A percentile compares a stretch with the other conserved stretches of the same genome.
Evolutionary conservation across 495 filamentous ascomycete species (phyloP).

Genomic region (Chaetomium cochliodes): DNA sequence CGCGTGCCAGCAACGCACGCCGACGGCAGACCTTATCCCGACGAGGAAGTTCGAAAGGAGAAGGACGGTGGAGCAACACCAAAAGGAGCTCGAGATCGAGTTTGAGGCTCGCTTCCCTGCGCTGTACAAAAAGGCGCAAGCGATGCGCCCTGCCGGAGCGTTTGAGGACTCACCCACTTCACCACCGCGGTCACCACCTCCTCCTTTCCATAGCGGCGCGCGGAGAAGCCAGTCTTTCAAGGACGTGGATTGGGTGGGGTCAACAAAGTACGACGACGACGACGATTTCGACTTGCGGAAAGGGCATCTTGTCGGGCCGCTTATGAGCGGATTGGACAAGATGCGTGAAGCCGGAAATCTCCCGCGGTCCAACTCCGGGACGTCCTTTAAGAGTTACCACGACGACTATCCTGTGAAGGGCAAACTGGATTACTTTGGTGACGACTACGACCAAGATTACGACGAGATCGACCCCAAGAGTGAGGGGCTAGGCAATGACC

Average conservation of each 20-base stretch:
- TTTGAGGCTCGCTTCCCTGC: constrained; percentile 39
- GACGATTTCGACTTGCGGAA: constrained; percentile 25
- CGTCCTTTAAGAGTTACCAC: background rate
- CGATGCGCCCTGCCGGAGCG: constrained; percentile 26
- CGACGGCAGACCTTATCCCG: constrained; percentile 37
- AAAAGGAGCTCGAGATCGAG: constrained; percentile 42
- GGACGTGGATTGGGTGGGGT: constrained; percentile 28
- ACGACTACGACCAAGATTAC: constrained; percentile 28
- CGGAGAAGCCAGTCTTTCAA: constrained; percentile 10
- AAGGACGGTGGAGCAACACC: constrained; percentile 40
- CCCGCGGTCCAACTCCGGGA: background rate
- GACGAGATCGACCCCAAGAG: constrained; percentile 37
- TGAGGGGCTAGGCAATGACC: constrained; percentile 32
- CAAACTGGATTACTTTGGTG: constrained; percentile 7
- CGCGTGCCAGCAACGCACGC: constrained; percentile 40
- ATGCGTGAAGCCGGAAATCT: constrained; percentile 29
- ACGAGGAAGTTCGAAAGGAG: constrained; percentile 41
- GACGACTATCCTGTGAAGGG: constrained; percentile 8
- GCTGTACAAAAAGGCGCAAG: constrained; percentile 38
- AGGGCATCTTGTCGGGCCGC: constrained; percentile 30
- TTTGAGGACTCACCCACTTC: background rate
- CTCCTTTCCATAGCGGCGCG: constrained; percentile 11
- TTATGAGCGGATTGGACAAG: constrained; percentile 35
- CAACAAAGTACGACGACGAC: constrained; percentile 17
- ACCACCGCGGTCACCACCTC: constrained; percentile 20